phyloP scores from a whole-genome alignment of 371 early-diverging fungal species.

The Choanephora cucurbitarum region DNA sequence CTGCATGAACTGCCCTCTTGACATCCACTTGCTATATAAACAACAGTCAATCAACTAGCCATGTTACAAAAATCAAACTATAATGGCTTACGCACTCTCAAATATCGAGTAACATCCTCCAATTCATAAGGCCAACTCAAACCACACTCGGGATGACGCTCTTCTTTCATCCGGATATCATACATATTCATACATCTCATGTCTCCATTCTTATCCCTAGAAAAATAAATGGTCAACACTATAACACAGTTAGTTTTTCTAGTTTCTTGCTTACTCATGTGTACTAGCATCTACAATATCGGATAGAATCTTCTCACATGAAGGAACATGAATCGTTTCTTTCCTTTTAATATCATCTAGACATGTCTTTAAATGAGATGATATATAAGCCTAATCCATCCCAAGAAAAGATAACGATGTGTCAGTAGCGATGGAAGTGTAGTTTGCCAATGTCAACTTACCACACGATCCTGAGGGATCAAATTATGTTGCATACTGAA shows the following conservation, averaged over 20 bases:
- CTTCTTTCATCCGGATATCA: conserved; percentile 74
- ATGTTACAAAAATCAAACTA: too few species aligned
- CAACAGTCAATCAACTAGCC: neutral
- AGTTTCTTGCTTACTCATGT: conserved; percentile 29
- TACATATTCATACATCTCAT: conserved; percentile 77
- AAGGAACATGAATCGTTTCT: conserved; percentile 23
- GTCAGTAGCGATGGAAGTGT: too few species aligned
- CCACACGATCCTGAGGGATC: conserved; percentile 36
- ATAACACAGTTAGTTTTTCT: too few species aligned
- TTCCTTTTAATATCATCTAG: conserved; percentile 20
- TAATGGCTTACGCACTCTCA: conserved; percentile 56
- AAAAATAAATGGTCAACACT: neutral
- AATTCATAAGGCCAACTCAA: conserved; percentile 76
- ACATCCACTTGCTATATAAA: conserved; percentile 55
- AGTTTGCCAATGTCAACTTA: conserved; percentile 22
- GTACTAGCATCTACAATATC: conserved; percentile 33
- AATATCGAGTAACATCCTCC: conserved; percentile 58
- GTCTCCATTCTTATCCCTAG: conserved; percentile 21
- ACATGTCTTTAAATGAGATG: conserved; percentile 28
- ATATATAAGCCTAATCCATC: conserved; percentile 4
- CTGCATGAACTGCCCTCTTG: conserved; percentile 61
- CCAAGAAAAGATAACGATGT: too few species aligned
- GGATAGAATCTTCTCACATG: conserved; percentile 37
- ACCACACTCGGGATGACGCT: conserved; percentile 67
- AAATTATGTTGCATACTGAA: conserved; percentile 47